Base-by-base conservation (phyloP, 495 filamentous ascomycete species). In the Xanthoparmelia taractica region DNA sequence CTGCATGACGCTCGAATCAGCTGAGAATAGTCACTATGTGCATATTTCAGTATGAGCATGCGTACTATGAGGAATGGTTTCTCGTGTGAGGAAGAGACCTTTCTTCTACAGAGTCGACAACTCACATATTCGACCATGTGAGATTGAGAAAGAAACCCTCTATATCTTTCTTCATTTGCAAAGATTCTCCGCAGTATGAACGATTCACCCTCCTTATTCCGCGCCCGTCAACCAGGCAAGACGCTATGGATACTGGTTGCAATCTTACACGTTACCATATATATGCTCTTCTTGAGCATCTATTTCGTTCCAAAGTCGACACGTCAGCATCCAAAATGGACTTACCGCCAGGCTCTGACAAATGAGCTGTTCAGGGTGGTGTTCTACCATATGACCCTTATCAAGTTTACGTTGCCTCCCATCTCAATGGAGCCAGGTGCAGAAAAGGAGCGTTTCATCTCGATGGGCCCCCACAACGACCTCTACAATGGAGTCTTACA, bases 401-500 rank as follows among this genome's bases (percentile, higher is more conserved):
- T 59, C n/a, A 48, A 63, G 29, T 36, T 50, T 18, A 40, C 0
- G 25, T 11, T n/a, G 27, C 61, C 64, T 12, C 36, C 56, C 1
- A 37, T 56, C 18, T 11, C 17, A 67, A 15, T 67, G 66, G 61
- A 65, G 64, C 4, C n/a, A n/a, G 55, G 48, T 1, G 7, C 40
- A 12, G 69, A 73, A 55, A 55, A 61, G 7, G 57, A 67, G 1
- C 66, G 67, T 11, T 72, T 69, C 36, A 58, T 68, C 2, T 13
- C 65, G 20, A 63, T 69, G 10, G 57, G 67, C 11, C 68, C 62
- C 8, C 50, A 40, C 5, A 25, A 50, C 4, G 63, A 63, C 0
- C 62, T 67, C 15, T 75, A 73, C 63, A 64, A 52, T 0, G 71
- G 72, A 20, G 63, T 72, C 31, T 63, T 72, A 17, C n/a, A 23